These are phyloP conservation scores for Sungouiella blattae DNA, from an alignment of 805 yeast species.

Conservation along the genomic window DNA sequence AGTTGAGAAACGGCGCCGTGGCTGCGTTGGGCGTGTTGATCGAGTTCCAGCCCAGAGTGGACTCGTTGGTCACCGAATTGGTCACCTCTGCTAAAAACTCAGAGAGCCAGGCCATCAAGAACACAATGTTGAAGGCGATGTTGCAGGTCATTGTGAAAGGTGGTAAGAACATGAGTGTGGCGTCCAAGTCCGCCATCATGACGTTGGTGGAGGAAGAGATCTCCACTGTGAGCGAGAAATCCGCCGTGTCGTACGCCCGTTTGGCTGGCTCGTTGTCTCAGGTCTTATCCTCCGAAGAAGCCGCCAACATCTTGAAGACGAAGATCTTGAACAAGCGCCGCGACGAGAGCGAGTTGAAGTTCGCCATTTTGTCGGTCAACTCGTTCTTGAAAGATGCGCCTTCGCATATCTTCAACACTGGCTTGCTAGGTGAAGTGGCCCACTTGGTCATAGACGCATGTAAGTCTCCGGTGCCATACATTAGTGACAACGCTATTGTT, in stretches of 20 bases:
- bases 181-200: slow-evolving; percentile 65
- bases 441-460: slow-evolving; percentile 45
- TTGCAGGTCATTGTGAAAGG: slow-evolving; percentile 78
- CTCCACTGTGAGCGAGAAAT: slow-evolving; percentile 46
- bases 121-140: slow-evolving; percentile 82
- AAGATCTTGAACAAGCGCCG: slow-evolving; percentile 53
- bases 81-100: slow-evolving; percentile 69
- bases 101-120: slow-evolving; percentile 67
- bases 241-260: slow-evolving; percentile 73
- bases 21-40: slow-evolving; percentile 84
- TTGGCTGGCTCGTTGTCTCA: slow-evolving; percentile 74
- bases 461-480: slow-evolving; percentile 42
- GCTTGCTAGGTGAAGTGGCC: slow-evolving; percentile 47
- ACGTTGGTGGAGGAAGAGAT: slow-evolving; percentile 73
- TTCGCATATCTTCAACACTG: slow-evolving; percentile 52
- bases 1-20: slow-evolving; percentile 80
- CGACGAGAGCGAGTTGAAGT: slow-evolving; percentile 45
- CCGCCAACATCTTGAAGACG: slow-evolving; percentile 50
- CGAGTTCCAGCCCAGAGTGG: slow-evolving; percentile 88
- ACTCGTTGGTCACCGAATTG: slow-evolving; percentile 83
- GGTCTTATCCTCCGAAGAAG: slow-evolving; percentile 62
- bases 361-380: slow-evolving; percentile 69
- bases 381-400: slow-evolving; percentile 80
- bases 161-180: slow-evolving; percentile 72
- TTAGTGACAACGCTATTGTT: slow-evolving; percentile 70